Evolutionary conservation across 23 red algal species (phyloP), one percentile per base, ranked within the genome.

Genomic region (Gracilaria caudata): DNA sequence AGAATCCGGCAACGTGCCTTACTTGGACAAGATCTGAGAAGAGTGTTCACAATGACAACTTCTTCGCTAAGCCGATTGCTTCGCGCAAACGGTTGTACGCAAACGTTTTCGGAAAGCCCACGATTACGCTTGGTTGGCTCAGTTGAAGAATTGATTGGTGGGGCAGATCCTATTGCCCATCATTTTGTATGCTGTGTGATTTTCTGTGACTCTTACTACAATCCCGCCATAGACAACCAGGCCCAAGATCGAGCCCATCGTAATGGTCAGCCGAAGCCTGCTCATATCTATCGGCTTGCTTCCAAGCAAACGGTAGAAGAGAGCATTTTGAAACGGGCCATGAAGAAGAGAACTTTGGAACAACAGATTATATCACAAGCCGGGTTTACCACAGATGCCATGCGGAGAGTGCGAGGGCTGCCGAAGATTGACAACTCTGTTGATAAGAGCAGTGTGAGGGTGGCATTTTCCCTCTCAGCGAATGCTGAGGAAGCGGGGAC

Each of bases 301-400:
- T 78, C 63, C 17, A 85, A 90, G 39, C 41, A 87, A 82, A 98
- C 96, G 13, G 93, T 98, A 21, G 96, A 98, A 58, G 92, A 92
- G 71, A 94, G 92, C 34, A 98, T 98, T 76, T 47, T 98, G 71
- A 63, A 64, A 20, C 77, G 87, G 16, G 96, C 96, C 20, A 68
- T 79, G 57, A 68, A 93, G 76, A 98, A 98, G 73, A 77, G 86
- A 39, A 64, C 66, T 19, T 60, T 98, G 39, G 96, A 98, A 61
- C 49, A 44, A 16, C 57, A 88, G 40, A 81, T 98, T 12, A 94
- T 98, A 46, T 84, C 89, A 4, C 41, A 92, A 20, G 79, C 89
- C 8, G 79, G 80, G 16, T 92, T 92, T 43, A 92, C 89, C 1
- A 78, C 80, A 30, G 89, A 92, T 36, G 80, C 51, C 26, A 64